phyloP scores from a whole-genome alignment of 2,329 filamentous ascomycete genomes.

The Fusarium tricinctum region DNA sequence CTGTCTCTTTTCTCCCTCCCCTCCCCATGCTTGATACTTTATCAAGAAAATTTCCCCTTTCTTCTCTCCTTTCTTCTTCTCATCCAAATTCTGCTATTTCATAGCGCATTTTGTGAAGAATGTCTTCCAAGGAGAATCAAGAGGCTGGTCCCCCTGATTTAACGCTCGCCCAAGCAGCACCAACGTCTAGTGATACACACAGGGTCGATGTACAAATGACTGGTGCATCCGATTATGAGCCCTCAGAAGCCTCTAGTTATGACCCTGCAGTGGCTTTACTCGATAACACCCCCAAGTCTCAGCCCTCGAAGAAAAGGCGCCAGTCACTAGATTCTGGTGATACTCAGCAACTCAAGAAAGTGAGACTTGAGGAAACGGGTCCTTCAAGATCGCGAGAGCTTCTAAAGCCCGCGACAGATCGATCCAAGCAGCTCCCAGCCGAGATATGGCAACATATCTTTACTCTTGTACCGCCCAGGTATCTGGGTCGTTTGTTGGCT shows the following conservation, averaged over 20 bases:
- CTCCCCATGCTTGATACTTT: slow-evolving; percentile 30
- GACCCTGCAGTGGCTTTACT: slow-evolving; percentile 26
- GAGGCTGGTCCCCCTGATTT: slow-evolving; percentile 13
- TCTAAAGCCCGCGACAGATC: slow-evolving; percentile 29
- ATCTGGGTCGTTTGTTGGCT: slow-evolving; percentile 74
- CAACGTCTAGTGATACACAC: slow-evolving; percentile 17
- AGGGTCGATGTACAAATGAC: slow-evolving; percentile 29
- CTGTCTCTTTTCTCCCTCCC: slow-evolving; percentile 13
- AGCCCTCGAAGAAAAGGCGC: slow-evolving; percentile 39
- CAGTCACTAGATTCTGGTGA: slow-evolving; percentile 26
- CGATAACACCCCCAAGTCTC: slow-evolving; percentile 19
- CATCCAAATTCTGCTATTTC: not conserved
- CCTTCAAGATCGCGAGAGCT: slow-evolving; percentile 21
- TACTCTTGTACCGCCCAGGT: slow-evolving; percentile 72
- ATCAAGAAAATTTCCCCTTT: slow-evolving; percentile 23
- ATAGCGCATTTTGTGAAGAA: slow-evolving; percentile 23
- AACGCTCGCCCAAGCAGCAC: slow-evolving; percentile 28
- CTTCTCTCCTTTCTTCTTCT: not conserved
- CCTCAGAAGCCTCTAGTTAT: slow-evolving; percentile 34
- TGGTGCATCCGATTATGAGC: slow-evolving; percentile 21
- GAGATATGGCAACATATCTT: slow-evolving; percentile 81
- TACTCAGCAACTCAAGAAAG: slow-evolving; percentile 42
- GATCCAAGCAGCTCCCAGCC: slow-evolving; percentile 61
- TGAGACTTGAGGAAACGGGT: slow-evolving; percentile 37
- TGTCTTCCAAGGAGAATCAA: slow-evolving; percentile 26